phyloP scores from a whole-genome alignment of 2,329 filamentous ascomycete species.

The Pseudogymnoascus sp. region DNA sequence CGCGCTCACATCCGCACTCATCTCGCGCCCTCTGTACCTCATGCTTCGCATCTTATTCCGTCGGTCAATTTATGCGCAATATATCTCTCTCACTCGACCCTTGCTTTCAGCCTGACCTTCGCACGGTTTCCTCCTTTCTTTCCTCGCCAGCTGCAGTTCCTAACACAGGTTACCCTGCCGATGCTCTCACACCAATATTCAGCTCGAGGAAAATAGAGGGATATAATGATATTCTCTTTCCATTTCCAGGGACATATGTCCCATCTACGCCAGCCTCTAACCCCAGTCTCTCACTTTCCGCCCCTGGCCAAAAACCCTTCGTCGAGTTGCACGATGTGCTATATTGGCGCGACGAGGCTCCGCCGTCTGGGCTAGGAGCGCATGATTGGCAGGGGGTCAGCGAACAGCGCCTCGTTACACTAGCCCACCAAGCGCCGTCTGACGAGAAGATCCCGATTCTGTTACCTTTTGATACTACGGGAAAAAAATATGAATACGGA shows the following conservation, averaged over 20 bases:
- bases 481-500: constrained; percentile 33
- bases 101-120: constrained; percentile 43
- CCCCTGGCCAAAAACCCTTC: constrained; percentile 19
- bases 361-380: constrained; percentile 41
- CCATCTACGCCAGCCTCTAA: constrained; percentile 35
- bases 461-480: constrained; percentile 21
- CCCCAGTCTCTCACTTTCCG: neutral
- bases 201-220: constrained; percentile 47
- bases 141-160: constrained; percentile 37
- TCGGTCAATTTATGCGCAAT: constrained; percentile 17
- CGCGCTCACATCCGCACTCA: neutral
- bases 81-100: constrained; percentile 35
- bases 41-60: constrained; percentile 27
- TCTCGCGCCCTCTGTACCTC: neutral
- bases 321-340: constrained; percentile 38
- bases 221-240: constrained; percentile 46
- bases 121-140: constrained; percentile 46
- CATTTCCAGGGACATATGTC: constrained; percentile 35
- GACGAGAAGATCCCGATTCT: constrained; percentile 27
- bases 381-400: constrained; percentile 52
- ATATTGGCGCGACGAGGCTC: constrained; percentile 45
- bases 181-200: constrained; percentile 47
- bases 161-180: constrained; percentile 29
- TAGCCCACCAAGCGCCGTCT: constrained; percentile 40
- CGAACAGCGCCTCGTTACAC: constrained; percentile 50